Base-by-base conservation (phyloP, 148 eudicot genomes). In the Salicornia ramosissima region DNA sequence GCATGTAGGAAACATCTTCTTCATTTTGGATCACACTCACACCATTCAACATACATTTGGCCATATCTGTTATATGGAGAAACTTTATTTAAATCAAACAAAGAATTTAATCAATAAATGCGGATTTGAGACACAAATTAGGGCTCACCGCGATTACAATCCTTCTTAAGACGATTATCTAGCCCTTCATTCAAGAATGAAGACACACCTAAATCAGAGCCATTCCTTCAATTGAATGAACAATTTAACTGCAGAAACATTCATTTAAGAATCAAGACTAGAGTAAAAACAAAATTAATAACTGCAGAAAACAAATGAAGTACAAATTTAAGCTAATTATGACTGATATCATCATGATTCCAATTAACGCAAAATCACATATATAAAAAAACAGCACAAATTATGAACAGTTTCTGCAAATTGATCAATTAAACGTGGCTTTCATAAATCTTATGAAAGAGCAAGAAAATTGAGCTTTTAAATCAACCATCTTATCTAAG, bases 1-100 rank as follows among this genome's bases (percentile, higher is more conserved):
- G 80, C 79, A 85, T 79, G 67, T 70, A 79, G 45, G 94, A 83
- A 39, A 84, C 61, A 30, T 79, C 88, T 73, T 76, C 84, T 80
- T 77, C 84, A 76, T 81, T 81, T 39, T 80, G 76, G 65, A 67
- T 78, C 29, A 68, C 81, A 73, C 74, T 76, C 45, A 69, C 78
- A 73, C 77, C 83, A 62, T 80, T 79, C 86, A 87, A 83, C 5
- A 85, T 62, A 71, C 78, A 78, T 52, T 78, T 75, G 22, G 89
- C 76, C 66, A 81, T 62, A 61, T 81, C 88, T 86, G 79, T 42
- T 43, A 76, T 76, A 47, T 62, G 74, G 4, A 50, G 21, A 40
- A n/a, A 39, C 22, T 59, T 42, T 43, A 5, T 12, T 33, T 10
- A 14, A 52, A 25, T 29, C 4, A 51, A 52, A 50, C 13, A 43